Conservation (phyloP, 441 rosid species). For the Syzygium syzygioides region DNA sequence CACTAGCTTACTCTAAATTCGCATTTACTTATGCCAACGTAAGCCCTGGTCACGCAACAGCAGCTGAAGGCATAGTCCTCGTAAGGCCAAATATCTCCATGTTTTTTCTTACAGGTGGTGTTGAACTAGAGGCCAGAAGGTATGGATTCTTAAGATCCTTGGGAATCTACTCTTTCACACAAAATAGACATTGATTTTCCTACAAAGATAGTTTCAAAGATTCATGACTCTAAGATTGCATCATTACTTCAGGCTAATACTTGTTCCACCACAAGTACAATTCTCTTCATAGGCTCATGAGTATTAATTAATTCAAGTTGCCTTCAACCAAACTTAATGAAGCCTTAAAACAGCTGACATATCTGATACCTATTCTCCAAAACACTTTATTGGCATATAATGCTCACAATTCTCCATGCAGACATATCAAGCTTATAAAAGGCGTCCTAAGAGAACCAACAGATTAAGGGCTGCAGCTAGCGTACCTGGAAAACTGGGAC, state of each 20-base stretch:
- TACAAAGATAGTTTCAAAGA: neutral
- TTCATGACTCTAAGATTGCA: neutral
- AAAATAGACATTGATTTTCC: neutral
- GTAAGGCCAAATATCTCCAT: neutral
- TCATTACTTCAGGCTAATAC: neutral
- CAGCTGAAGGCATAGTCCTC: neutral
- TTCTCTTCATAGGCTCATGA: neutral
- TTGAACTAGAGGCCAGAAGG: neutral
- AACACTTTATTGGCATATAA: neutral
- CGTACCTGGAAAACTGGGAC: constrained; percentile 95
- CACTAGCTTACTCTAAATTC: neutral
- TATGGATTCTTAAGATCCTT: neutral
- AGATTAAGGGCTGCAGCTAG: neutral
- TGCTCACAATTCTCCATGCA: neutral
- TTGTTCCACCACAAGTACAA: neutral
- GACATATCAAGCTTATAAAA: neutral
- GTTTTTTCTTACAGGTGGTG: neutral
- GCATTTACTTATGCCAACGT: neutral
- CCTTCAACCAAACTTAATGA: neutral
- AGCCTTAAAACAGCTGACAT: neutral
- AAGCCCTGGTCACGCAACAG: neutral
- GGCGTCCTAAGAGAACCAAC: neutral
- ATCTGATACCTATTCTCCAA: neutral
- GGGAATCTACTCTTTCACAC: neutral
- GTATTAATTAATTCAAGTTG: neutral